A percentile compares a stretch with the other conserved stretches of the same genome.
phyloP scores from a whole-genome alignment of 768 basidiomycete species.

The Boletus vinaceobasis region DNA sequence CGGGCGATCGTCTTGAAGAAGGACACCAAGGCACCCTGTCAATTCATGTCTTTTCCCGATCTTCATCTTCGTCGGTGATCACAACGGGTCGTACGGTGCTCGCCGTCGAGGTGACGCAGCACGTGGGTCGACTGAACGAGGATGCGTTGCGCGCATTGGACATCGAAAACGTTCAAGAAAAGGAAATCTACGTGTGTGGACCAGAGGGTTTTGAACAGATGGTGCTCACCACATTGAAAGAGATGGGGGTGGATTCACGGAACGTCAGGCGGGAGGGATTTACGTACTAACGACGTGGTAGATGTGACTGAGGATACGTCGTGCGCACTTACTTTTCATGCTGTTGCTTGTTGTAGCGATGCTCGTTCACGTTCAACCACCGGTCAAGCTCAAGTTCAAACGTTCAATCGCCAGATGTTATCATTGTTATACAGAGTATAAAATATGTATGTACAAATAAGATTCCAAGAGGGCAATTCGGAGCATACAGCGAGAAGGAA shows the following conservation, averaged over 20 bases:
- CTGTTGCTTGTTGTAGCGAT: too few relatives aligned
- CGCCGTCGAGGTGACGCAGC: constrained; percentile 12
- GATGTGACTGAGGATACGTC: too few relatives aligned
- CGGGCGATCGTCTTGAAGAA: background rate
- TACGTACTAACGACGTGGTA: too few relatives aligned
- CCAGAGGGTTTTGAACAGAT: constrained; percentile 44
- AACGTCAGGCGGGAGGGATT: constrained; percentile 38
- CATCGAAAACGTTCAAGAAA: constrained; percentile 15
- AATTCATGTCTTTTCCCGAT: constrained; percentile 40
- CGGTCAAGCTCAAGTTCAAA: too few relatives aligned
- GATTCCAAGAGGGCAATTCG: background rate
- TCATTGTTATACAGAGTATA: background rate
- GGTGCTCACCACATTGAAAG: constrained; percentile 33
- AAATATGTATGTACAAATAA: background rate
- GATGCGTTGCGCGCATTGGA: constrained; percentile 3
- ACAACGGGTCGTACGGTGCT: constrained; percentile 12
- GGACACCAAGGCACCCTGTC: constrained; percentile 16
- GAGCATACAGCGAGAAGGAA: background rate
- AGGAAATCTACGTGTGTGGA: constrained; percentile 49
- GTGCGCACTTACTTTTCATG: too few relatives aligned
- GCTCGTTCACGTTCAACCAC: too few relatives aligned
- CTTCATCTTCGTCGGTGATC: background rate
- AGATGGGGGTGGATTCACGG: constrained; percentile 33
- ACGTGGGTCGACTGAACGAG: constrained; percentile 20
- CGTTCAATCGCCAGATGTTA: background rate